Evolutionary conservation across 768 basidiomycete species (phyloP), one percentile per base, ranked within the genome.

Genomic region (Pleurotus citrinopileatus): DNA sequence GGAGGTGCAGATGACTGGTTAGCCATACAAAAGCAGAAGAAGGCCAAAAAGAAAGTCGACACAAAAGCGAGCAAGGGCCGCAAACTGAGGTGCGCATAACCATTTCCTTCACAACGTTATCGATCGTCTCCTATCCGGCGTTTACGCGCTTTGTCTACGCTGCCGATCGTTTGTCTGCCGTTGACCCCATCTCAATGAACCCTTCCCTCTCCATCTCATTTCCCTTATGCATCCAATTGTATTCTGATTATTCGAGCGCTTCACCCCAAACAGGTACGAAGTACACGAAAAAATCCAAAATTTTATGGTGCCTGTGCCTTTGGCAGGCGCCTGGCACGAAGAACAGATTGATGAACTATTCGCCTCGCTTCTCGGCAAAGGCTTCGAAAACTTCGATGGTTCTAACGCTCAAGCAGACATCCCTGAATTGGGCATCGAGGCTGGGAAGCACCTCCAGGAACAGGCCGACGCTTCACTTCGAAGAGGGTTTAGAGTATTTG

Each of bases 281-380:
- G 85, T 91, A 1, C 97, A 98, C 64, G 94, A 98, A 62, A 98
- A 97, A 73, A 74, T 97, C 46, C 91, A 94, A 67, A 94, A 94
- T 68, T 98, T 98, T 66, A 96, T 96, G 89, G 91, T 94, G 1
- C 96, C 96, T 4, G 85, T 94, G 10, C 80, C 82, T 5, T 65
- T 74, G 12, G 66, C 70, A 28, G 84, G 83, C 25, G 79, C 73
- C 53, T 99, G 97, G 97, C 93, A 96, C 59, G 94, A 98, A 56
- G 93, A 94, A 63, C 97, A 98, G 72, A 81, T 94, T 52, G 95
- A 99, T 64, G 96, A 98, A 66, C 70, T 98, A 52, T 98, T 99
- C 69, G 79, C 84, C 22, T 92, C 90, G 25, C 68, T 99, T 40
- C 76, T 98, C 26, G 94, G 95, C 1, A 85, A 78, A 65, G 87